Percentiles rank a stretch among this genome's conserved stretches.
phyloP scores from a whole-genome alignment of 495 filamentous ascomycete genomes.

The Penicillium robsamsonii region DNA sequence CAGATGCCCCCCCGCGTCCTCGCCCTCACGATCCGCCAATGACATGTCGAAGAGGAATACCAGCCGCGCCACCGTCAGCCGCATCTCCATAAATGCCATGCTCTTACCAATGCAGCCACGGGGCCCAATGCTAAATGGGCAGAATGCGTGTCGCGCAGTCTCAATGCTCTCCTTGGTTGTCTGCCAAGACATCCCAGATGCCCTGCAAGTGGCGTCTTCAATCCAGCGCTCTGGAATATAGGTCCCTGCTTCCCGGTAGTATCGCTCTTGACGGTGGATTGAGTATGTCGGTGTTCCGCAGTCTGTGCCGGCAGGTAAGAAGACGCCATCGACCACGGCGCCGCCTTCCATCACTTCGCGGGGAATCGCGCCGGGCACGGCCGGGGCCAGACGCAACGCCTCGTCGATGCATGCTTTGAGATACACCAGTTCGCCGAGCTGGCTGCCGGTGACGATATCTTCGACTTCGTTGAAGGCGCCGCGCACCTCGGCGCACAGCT shows the following conservation, averaged over 20 bases:
- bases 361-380: conserved; percentile 55
- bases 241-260: conserved; percentile 50
- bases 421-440: conserved; percentile 50
- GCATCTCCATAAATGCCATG: conserved; percentile 56
- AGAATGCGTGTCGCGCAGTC: conserved; percentile 46
- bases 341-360: conserved; percentile 58
- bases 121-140: conserved; percentile 57
- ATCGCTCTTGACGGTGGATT: conserved; percentile 54
- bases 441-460: conserved; percentile 53
- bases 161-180: conserved; percentile 41
- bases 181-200: conserved; percentile 24
- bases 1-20: conserved; percentile 43
- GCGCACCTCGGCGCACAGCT: conserved; percentile 53
- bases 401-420: conserved; percentile 64
- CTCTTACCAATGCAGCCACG: conserved; percentile 58
- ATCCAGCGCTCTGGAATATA: conserved; percentile 58
- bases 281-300: conserved; percentile 54
- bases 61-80: conserved; percentile 48
- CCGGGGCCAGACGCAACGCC: conserved; percentile 60
- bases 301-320: conserved; percentile 51
- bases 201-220: conserved; percentile 34
- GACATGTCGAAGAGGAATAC: conserved; percentile 49
- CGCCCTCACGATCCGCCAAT: conserved; percentile 39
- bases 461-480: conserved; percentile 49
- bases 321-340: conserved; percentile 50